Base-by-base conservation (phyloP, 305 asterid species). In the Solanum hybrid region DNA sequence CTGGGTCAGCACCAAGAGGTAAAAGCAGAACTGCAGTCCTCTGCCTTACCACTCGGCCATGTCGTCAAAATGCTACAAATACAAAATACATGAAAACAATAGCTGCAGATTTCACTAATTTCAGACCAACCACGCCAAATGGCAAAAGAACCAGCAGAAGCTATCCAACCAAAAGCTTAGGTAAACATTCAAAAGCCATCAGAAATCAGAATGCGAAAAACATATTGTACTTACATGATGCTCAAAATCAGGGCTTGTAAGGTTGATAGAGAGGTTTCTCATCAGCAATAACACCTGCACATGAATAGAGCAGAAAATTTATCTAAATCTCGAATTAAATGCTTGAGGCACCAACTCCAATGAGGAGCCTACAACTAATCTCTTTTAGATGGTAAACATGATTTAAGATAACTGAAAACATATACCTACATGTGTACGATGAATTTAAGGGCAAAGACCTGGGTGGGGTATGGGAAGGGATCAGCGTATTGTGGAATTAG, bases 191-290 rank as follows among this genome's bases (percentile, higher is more conserved):
- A 51, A 51, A 83, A 51, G 38, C 20, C 13, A 51, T 51, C 20
- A 51, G 31, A 51, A 20, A 83, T 10, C 61, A 84, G 37, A 45
- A 89, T 73, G 38, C n/a, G 45, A 68, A 45, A 70, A 36, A 80
- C 10, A n/a, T 45, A 88, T 79, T 76, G 89, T 86, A 92, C 99
- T 96, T 95, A 97, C 98, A 91, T 97, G 97, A 93, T 95, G 95
- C 94, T 96, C 98, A 82, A 96, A 95, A 91, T 94, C 96, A 51
- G 95, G 96, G 91, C 95, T 97, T 34, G 95, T 92, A 95, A 97
- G 92, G 93, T 97, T 97, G 96, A 95, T 93, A 37, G 99, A 92
- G 90, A 97, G 97, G 89, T 96, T 97, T 91, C 98, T 95, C 97
- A 97, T 97, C 93, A 97, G 90, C 94, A 97, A 91, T 77, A 94